Base-by-base conservation (phyloP, 352 stramenopile species). In the Lagenidium giganteum region DNA sequence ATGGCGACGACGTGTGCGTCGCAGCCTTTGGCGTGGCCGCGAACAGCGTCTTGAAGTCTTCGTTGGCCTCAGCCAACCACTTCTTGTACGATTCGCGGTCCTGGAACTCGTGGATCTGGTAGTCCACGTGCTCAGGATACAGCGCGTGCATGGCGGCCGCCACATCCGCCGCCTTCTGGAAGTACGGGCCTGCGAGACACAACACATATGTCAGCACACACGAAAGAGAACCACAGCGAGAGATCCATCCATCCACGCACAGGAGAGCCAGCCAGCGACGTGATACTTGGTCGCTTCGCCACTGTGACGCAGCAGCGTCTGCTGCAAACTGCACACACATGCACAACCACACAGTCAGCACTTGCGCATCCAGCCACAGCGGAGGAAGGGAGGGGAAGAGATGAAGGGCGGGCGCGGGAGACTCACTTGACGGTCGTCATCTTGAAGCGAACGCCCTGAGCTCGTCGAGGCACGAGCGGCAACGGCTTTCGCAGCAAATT, bases 201-300 rank as follows among this genome's bases (percentile, higher is more conserved):
- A n/a, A n/a, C n/a, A n/a, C n/a, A n/a, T n/a, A n/a, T n/a, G n/a
- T n/a, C n/a, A n/a, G n/a, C n/a, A n/a, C n/a, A n/a, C n/a, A n/a
- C n/a, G n/a, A n/a, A n/a, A n/a, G n/a, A n/a, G n/a, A n/a, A n/a
- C n/a, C n/a, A n/a, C n/a, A n/a, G n/a, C n/a, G n/a, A n/a, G n/a
- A n/a, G n/a, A n/a, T n/a, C n/a, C n/a, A n/a, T n/a, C n/a, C n/a
- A n/a, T n/a, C 34, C 37, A 70, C 50, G 47, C 42, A 70, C 78
- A 88, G 36, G 67, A 67, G 36, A 47, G 64, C 78, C 78, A 91
- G n/a, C 78, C 78, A 16, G 74, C 68, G 53, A 91, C 59, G 55
- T 88, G 67, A 56, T 79, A 85, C 18, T 51, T 76, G 18, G 60
- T 56, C n/a, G 53, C 45, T 5, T 47, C 58, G 33, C 48, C 57